Conservation (phyloP, 2,329 filamentous ascomycete genomes). For the Penicillium sp. region DNA sequence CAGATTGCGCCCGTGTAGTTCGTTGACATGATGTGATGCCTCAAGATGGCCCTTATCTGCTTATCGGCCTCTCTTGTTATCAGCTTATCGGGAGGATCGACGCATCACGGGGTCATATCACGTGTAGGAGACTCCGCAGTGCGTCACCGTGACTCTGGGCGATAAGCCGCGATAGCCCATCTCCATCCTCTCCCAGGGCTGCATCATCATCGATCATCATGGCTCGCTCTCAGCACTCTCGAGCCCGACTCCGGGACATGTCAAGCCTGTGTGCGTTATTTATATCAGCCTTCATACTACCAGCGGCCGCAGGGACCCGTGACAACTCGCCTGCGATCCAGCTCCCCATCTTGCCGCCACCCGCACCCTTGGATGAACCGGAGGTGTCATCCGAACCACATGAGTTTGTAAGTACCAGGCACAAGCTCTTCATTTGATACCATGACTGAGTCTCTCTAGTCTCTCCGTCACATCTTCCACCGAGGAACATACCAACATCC, state of each 20-base stretch:
- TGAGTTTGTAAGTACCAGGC: constrained; percentile 39
- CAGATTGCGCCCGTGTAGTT: neutral
- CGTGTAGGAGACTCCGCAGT: constrained; percentile 1
- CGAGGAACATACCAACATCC: constrained; percentile 83
- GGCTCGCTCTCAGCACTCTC: constrained; percentile 20
- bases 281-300: constrained; percentile 26
- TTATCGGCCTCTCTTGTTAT: neutral
- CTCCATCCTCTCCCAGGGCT: constrained; percentile 10
- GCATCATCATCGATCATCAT: constrained; percentile 23
- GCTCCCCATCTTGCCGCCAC: constrained; percentile 37
- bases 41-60: neutral
- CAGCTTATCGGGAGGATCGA: neutral
- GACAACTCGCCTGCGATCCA: constrained; percentile 23
- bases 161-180: constrained; percentile 10
- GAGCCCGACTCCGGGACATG: constrained; percentile 16
- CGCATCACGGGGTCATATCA: constrained; percentile 1
- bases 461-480: constrained; percentile 85
- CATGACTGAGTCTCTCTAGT: constrained; percentile 26
- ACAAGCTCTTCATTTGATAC: neutral
- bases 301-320: constrained; percentile 26
- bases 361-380: constrained; percentile 30
- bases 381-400: constrained; percentile 28
- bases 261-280: constrained; percentile 23
- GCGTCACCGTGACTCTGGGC: constrained; percentile 14
- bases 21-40: too few species aligned